Base-by-base conservation (phyloP, 768 basidiomycete genomes). In the Leccinum longicurvipes region DNA sequence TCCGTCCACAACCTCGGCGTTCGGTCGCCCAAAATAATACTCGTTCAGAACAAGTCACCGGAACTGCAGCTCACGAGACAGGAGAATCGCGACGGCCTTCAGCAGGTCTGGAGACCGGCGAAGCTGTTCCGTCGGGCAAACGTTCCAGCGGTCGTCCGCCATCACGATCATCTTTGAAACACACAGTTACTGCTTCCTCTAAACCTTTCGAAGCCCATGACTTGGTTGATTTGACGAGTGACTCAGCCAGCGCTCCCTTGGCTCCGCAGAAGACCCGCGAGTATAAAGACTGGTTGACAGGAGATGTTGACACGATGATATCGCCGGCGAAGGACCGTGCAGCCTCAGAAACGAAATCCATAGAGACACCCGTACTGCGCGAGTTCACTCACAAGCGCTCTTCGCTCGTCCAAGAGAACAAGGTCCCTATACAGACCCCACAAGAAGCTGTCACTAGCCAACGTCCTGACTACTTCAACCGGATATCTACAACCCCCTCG, bases 231-330 rank as follows among this genome's bases (percentile, higher is more conserved):
- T 44, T 68, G 44, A 60, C 54, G 27, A 55, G 58, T 32, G 32
- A 53, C 32, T 39, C 60, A 9, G 27, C 47, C n/a, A 24, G 57
- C 48, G 28, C 50, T 47, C 51, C 57, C 32, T 27, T 54, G 25
- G 34, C 51, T 52, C 46, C 56, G 32, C 67, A 62, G 27, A 67
- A 58, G 48, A 67, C 47, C 49, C 72, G 61, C 61, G 72, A 67
- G 65, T 75, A 71, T 47, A 76, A 73, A 60, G 89, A 91, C 65
- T 90, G 90, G 89, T 72, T 93, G 31, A 90, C 91, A 17, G 90
- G 90, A 9, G 80, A 81, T 52, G 81, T 83, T 54, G 76, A 79
- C 44, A 72, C 77, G n/a, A 44, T 56, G 6, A 27, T 45, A 29
- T 62, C 62, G 11, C 56, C 62, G 21, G 39, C 32, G n/a, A 66